These are phyloP conservation scores for Medicago lupulina DNA, from an alignment of 306 rosid genomes.

Conservation along the genomic window DNA sequence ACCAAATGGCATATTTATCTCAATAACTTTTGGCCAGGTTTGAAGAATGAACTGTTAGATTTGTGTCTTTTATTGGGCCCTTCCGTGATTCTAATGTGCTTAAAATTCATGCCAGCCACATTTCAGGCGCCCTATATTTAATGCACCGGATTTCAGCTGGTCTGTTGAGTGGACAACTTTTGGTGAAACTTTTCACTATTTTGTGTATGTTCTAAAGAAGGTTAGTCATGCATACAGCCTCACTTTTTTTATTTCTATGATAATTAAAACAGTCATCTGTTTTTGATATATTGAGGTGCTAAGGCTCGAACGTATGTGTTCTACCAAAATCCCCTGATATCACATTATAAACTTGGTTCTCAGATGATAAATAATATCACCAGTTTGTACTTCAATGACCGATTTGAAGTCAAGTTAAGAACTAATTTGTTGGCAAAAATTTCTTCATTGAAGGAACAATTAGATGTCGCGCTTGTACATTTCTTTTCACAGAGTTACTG, in stretches of 20 bases:
- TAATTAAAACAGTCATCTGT: neutral
- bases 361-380: conserved; percentile 1
- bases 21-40: conserved; percentile 96
- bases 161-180: conserved; percentile 87
- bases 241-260: neutral
- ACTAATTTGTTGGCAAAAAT: conserved; percentile 31
- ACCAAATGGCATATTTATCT: conserved; percentile 76
- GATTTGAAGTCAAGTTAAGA: conserved; percentile 6
- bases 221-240: conserved; percentile 52
- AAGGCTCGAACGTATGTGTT: conserved; percentile 18
- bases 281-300: conserved; percentile 3
- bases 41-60: conserved; percentile 33
- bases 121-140: conserved; percentile 83
- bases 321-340: neutral
- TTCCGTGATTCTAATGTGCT: conserved; percentile 41
- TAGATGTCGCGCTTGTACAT: neutral
- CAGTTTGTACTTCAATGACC: conserved; percentile 11
- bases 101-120: conserved; percentile 72
- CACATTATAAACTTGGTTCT: conserved; percentile 22
- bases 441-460: neutral
- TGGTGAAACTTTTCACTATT: conserved; percentile 92
- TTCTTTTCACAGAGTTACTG: neutral
- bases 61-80: conserved; percentile 23
- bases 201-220: conserved; percentile 78
- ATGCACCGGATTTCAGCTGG: conserved; percentile 83